Base-by-base conservation (phyloP, 1,284 basidiomycete species). In the Leccinum proliferum region DNA sequence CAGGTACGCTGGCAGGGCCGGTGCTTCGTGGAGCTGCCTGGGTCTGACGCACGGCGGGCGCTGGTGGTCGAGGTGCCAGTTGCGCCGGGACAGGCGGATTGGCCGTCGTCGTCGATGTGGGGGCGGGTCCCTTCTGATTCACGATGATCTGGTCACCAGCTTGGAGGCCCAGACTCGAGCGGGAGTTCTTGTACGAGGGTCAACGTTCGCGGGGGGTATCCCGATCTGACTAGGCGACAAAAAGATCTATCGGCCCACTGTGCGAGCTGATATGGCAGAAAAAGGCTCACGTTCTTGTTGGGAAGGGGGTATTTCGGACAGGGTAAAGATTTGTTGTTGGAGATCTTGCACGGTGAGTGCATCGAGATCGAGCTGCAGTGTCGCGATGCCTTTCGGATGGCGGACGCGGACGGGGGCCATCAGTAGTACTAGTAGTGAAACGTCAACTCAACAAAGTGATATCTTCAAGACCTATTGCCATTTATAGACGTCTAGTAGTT, bases 111-210 rank as follows among this genome's bases (percentile, higher is more conserved):
- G 62, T 62, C 52, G 60, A 62, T n/a, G 59, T 65, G n/a, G 63
- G 71, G 12, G 72, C 66, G 53, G 76, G 50, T 29, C 25, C 21
- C 50, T 53, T 79, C 64, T 87, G 81, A 55, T 78, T 87, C 41
- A 94, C 90, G 66, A 93, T 92, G 62, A 96, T 81, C 75, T 94
- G 92, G 64, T 96, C 94, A 2, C 93, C 92, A 15, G 80, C 73
- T 62, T 83, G 81, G 34, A 96, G 78, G 11, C 92, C 93, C 29
- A 96, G 82, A 62, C 89, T 89, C 0, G 88, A 95, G 67, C 0
- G 89, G 83, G 15, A 91, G 82, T 63, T 88, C 85, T 4, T 87
- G 85, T n/a, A 90, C 77, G 50, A 92, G 73, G 4, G 87, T 87
- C 46, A 95, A 80, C 1, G 84, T 69, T 58, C 82, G 83, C 0